Evolutionary conservation across 176 grass and related monocot species (phyloP).

Genomic region (Puya raimondii): DNA sequence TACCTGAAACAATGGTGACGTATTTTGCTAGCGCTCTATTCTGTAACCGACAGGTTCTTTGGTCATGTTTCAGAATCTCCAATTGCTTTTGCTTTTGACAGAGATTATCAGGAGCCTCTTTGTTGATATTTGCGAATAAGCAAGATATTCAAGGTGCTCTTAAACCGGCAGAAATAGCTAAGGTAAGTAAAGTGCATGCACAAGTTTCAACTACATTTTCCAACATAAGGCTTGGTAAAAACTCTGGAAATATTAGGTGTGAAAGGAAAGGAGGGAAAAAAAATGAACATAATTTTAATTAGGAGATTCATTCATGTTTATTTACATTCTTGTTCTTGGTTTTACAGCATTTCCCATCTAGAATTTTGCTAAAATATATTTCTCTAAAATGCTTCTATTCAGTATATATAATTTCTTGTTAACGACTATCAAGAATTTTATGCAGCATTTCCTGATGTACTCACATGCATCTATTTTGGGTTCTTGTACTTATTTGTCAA

Average conservation of each 20-base stretch:
- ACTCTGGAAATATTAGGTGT: neutral
- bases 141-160: slow-evolving; percentile 93
- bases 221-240: neutral
- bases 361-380: too few species aligned
- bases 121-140: slow-evolving; percentile 95
- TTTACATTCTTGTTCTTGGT: neutral
- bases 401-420: too few species aligned
- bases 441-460: too few species aligned
- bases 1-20: too few species aligned
- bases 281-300: neutral
- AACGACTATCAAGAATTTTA: too few species aligned
- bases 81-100: slow-evolving; percentile 25
- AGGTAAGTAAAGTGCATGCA: slow-evolving; percentile 39
- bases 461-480: too few species aligned
- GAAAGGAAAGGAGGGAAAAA: neutral
- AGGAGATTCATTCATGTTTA: neutral
- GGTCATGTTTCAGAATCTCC: neutral
- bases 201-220: neutral
- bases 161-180: slow-evolving; percentile 79
- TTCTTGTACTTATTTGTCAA: too few species aligned
- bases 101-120: slow-evolving; percentile 79
- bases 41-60: neutral
- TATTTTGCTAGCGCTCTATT: too few species aligned
- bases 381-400: too few species aligned
- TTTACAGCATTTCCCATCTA: too few species aligned